Base-by-base conservation (phyloP, 805 yeast genomes). In the Wickerhamomyces queroliae region DNA sequence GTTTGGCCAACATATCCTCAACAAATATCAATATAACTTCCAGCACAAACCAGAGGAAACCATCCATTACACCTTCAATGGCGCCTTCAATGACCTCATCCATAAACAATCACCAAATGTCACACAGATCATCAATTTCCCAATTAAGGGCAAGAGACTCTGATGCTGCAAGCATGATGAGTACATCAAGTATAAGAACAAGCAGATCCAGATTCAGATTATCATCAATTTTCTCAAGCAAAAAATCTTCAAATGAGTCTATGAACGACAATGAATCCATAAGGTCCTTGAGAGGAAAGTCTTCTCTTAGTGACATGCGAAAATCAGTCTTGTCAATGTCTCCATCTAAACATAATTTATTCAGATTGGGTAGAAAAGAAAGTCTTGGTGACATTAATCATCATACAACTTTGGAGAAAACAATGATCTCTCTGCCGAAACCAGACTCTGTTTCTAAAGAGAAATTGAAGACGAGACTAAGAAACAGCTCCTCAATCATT, bases 381-480 rank as follows among this genome's bases (percentile, higher is more conserved):
- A 49, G 56, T 4, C 33, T 49, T 0, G 46, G 38, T n/a, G 56
- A 54, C 22, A 37, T 53, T 20, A 50, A 49, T 31, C 40, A 37
- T 20, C 43, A 43, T 17, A 42, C 44, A 19, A 37, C 49, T 6
- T 26, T 58, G 34, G 64, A 59, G 38, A 64, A 63, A 41, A 50
- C 62, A 7, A 65, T 63, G 60, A 79, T 80, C 13, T 78, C 85
- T 4, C 57, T 76, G 40, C 87, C 86, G 1, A 48, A 41, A 37
- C 79, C 82, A 7, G 76, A 72, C 41, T 72, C 70, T 28, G 69
- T 67, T 11, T 72, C 83, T 13, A 65, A 77, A 26, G 77, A 71
- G 43, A 78, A 76, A 44, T 61, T 80, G 38, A 67, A 70, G 46
- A 66, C 68, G 42, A 80, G 75, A 48, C 58, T 80, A 35, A 67